Evolutionary conservation across 2,329 filamentous ascomycete genomes (phyloP).

Genomic region (Diaporthe longicolla): DNA sequence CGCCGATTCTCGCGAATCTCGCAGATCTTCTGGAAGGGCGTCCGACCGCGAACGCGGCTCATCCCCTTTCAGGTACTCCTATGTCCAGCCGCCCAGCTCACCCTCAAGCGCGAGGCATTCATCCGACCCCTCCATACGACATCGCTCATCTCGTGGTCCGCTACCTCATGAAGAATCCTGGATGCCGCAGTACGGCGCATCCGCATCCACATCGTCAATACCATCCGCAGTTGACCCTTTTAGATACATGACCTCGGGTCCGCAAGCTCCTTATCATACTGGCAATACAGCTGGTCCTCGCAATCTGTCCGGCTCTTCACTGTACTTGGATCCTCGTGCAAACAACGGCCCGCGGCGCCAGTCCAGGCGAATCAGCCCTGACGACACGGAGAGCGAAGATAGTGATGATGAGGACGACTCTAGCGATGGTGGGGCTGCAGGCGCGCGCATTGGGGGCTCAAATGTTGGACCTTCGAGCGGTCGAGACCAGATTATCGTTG

Average conservation of each 20-base stretch:
- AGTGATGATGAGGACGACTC: constrained; percentile 47
- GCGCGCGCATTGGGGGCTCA: constrained; percentile 36
- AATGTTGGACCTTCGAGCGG: constrained; percentile 44
- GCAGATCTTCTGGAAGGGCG: constrained; percentile 52
- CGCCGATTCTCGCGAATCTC: constrained; percentile 58
- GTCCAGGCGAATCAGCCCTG: constrained; percentile 39
- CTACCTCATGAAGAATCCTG: constrained; percentile 52
- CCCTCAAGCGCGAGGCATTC: constrained; percentile 56
- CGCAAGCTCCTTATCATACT: constrained; percentile 55
- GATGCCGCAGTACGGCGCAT: constrained; percentile 46
- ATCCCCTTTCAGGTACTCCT: constrained; percentile 63
- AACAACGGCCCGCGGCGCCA: constrained; percentile 36
- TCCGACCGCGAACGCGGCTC: constrained; percentile 47
- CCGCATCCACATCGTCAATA: constrained; percentile 49
- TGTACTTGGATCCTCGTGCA: constrained; percentile 32
- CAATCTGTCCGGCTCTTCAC: constrained; percentile 53
- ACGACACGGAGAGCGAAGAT: constrained; percentile 38
- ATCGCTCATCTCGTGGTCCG: constrained; percentile 52
- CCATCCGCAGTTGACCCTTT: constrained; percentile 62
- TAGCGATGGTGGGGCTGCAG: constrained; percentile 50
- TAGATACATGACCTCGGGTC: constrained; percentile 64
- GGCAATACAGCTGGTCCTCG: constrained; percentile 54
- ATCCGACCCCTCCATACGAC: constrained; percentile 59
- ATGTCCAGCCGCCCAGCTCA: constrained; percentile 53
- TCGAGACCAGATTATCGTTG: constrained; percentile 57